Evolutionary conservation across 768 basidiomycete genomes (phyloP), one percentile per base, ranked within the genome.

Genomic region (Heimioporus sp.): DNA sequence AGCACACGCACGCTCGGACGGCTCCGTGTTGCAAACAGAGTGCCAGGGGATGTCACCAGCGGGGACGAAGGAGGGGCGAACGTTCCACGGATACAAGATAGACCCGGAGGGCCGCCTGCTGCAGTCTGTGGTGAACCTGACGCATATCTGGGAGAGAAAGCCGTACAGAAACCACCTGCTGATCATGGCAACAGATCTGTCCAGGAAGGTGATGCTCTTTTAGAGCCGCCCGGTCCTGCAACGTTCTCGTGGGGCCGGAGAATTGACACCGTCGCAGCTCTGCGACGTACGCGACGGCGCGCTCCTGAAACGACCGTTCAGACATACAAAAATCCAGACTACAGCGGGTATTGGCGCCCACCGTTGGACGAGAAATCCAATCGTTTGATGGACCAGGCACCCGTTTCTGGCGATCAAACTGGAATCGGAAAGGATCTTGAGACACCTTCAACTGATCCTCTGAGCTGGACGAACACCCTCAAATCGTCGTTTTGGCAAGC

Each of bases 21-120:
- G 12, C 70, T 82, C 16, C 75, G 72, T 42, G 74, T 83, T 43
- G 68, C 77, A 24, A 82, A 83, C 58, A 66, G 74, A 47, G 62
- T 71, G 2, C 76, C 79, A 9, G 80, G 76, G 7, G 80, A 82
- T 45, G 48, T 71, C 41, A 66, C 68, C 3, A 72, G 74, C 24
- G 68, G 65, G 1, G 62, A 64, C 37, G 68, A 70, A 32, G 71
- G 72, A 43, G 66, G 65, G 16, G 45, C 43, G 31, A 62, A 52
- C 43, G 2, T 47, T 2, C 30, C 46, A 16, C 49, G 49, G 16
- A n/a, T 44, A 28, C 49, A 30, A 43, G 37, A 32, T 11, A 16
- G 12, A 35, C 17, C 35, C 24, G 31, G 39, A 20, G 10, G 32
- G 31, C 16, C 31, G 16, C 10, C 39, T n/a, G 19, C n/a, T 32